phyloP scores from a whole-genome alignment of 208 protist species.

The Leishmania gerbilli region DNA sequence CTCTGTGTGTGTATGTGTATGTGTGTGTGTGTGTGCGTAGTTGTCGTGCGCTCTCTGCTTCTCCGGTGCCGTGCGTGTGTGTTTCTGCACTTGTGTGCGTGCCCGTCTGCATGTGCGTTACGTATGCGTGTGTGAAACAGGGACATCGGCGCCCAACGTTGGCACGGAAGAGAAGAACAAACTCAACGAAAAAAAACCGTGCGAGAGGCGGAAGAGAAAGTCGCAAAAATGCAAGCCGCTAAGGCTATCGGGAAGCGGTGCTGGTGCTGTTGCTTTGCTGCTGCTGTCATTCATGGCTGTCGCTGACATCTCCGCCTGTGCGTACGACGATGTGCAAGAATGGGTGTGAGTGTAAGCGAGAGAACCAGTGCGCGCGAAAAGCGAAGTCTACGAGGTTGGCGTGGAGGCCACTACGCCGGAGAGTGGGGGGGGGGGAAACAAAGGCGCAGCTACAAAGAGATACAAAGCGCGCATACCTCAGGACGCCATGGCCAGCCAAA shows the following conservation, averaged over 20 bases:
- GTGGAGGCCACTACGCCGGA: neutral
- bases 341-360: neutral
- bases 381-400: neutral
- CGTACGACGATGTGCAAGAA: neutral
- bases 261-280: neutral
- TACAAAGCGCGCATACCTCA: neutral
- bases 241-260: neutral
- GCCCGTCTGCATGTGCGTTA: neutral
- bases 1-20: neutral
- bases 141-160: neutral
- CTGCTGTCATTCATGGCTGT: neutral
- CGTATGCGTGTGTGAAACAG: neutral
- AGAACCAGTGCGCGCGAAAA: neutral
- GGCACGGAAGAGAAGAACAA: neutral
- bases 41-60: neutral
- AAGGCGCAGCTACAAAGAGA: neutral
- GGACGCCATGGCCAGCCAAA: neutral
- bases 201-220: neutral
- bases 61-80: neutral
- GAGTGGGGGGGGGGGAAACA: neutral
- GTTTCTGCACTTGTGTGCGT: neutral
- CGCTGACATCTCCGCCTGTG: neutral
- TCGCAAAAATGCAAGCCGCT: neutral
- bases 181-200: neutral
- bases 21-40: neutral